phyloP scores from a whole-genome alignment of 768 basidiomycete genomes.

The Pleurotus platypus region DNA sequence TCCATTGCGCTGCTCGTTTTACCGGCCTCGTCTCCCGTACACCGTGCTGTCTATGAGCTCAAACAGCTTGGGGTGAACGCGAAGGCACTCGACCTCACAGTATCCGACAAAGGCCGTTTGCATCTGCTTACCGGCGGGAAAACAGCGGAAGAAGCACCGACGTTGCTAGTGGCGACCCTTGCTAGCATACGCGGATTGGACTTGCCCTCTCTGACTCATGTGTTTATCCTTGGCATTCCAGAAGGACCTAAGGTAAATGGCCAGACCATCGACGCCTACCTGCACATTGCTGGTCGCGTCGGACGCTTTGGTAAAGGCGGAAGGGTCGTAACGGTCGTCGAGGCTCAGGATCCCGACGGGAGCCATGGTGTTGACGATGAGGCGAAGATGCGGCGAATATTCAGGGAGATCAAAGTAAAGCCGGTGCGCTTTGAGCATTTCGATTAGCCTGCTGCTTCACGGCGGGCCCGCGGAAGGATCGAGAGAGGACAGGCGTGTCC shows the following conservation, averaged over 20 bases:
- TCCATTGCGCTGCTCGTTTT: constrained; percentile 64
- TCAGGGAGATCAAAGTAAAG: constrained; percentile 38
- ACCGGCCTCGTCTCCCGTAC: constrained; percentile 57
- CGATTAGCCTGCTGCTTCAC: constrained; percentile 24
- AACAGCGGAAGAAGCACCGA: constrained; percentile 43
- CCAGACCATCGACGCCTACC: constrained; percentile 52
- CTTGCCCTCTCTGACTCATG: constrained; percentile 66
- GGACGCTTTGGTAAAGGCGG: constrained; percentile 67
- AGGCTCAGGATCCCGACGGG: constrained; percentile 28
- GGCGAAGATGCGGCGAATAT: constrained; percentile 39
- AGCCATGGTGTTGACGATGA: constrained; percentile 26
- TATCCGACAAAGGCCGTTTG: constrained; percentile 35
- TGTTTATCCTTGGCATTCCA: constrained; percentile 67
- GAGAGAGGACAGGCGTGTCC: neutral
- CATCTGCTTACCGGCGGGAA: constrained; percentile 35
- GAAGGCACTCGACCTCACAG: constrained; percentile 51
- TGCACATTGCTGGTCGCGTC: constrained; percentile 73
- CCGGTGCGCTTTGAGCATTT: constrained; percentile 52
- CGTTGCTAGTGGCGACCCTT: constrained; percentile 62
- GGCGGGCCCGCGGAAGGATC: constrained; percentile 3
- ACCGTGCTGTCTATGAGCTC: constrained; percentile 62
- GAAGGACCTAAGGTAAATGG: constrained; percentile 38
- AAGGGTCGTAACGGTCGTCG: constrained; percentile 63
- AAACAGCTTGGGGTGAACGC: constrained; percentile 66
- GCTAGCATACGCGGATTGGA: constrained; percentile 75